A percentile compares a stretch with the other conserved stretches of the same genome.
These are phyloP conservation scores for Tolypocladium amazonense DNA, from an alignment of 2,329 filamentous ascomycete genomes.

Conservation along the genomic window DNA sequence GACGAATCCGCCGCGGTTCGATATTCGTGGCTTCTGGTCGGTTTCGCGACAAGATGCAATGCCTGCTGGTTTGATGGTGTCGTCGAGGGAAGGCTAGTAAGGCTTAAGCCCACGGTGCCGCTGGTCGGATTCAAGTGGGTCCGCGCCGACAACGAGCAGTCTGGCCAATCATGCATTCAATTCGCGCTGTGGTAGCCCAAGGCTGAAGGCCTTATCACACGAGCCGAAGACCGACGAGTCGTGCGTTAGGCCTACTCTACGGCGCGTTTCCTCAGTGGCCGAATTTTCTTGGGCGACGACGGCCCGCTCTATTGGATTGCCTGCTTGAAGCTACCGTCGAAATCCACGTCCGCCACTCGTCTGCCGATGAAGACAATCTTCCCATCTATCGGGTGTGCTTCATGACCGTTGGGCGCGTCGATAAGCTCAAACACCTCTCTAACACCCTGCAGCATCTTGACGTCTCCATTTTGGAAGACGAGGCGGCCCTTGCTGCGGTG, in stretches of 20 bases:
- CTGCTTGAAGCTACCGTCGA: constrained; percentile 33
- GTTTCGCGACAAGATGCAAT: constrained; percentile 1
- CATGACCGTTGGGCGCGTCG: constrained; percentile 38
- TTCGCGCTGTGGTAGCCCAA: not conserved
- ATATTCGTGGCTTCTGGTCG: not conserved
- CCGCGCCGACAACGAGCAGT: constrained; percentile 19
- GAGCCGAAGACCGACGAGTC: not conserved
- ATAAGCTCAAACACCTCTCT: constrained; percentile 88
- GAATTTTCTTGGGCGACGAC: no score
- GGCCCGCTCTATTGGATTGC: constrained; percentile 9
- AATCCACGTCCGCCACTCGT: constrained; percentile 38
- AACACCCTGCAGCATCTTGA: constrained; percentile 82
- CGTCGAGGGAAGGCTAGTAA: constrained; percentile 15
- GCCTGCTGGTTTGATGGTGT: constrained; percentile 5
- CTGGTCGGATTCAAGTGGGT: constrained; percentile 28
- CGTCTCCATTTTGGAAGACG: constrained; percentile 48
- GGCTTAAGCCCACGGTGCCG: constrained; percentile 12
- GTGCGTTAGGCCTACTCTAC: not conserved
- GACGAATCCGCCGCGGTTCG: not conserved
- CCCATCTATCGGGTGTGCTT: constrained; percentile 23
- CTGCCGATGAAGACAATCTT: constrained; percentile 58
- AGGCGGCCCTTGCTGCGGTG: constrained; percentile 82
- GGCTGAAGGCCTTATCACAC: not conserved
- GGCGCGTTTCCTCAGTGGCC: not conserved
- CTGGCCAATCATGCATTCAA: constrained; percentile 15